Base-by-base conservation (phyloP, 1,284 basidiomycete genomes). In the Naganishia sp. region DNA sequence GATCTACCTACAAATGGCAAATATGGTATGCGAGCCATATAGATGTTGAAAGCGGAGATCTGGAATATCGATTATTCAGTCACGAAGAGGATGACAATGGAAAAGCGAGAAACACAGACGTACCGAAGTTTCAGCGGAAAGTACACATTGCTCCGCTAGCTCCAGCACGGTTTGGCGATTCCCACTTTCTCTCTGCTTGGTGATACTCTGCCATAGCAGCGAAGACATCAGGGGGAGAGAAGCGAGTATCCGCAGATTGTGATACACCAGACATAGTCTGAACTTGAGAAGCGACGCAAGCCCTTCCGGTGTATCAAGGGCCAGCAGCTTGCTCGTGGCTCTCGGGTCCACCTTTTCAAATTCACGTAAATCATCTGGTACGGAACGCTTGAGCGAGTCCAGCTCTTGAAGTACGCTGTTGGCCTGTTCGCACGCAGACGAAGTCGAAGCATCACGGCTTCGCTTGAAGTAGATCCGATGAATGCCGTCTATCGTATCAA, bases 201-300 rank as follows among this genome's bases (percentile, higher is more conserved):
- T 41, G 2, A 61, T 35, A 23, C 43, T 47, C 43, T 61, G 57
- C 65, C 65, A 66, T 13, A 66, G 51, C 28, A 49, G 32, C 13
- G 31, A 41, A 23, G 58, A 52, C n/a, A 66, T 23, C 32, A 66
- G 10, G 15, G 65, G 65, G 10, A 66, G 32, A 9, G 58, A 47
- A 17, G 55, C 65, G 10, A 66, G 56, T 51, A 66, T 62, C 18
- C 58, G 58, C 17, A 66, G 50, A 49, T 66, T 58, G n/a, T 61
- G 58, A 46, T 61, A 66, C 5, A 66, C 25, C 23, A 58, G 21
- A 32, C 65, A 61, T 28, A 66, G 39, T 13, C 57, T 51, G 43
- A 66, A 66, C 23, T 51, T 53, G 42, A 54, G 46, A 10, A 66
- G 31, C 17, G 58, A 43, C 51, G 25, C 15, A 35, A 47, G 42